These are phyloP conservation scores for Huntiella savannae DNA, from an alignment of 2,329 filamentous ascomycete species.

Conservation along the genomic window DNA sequence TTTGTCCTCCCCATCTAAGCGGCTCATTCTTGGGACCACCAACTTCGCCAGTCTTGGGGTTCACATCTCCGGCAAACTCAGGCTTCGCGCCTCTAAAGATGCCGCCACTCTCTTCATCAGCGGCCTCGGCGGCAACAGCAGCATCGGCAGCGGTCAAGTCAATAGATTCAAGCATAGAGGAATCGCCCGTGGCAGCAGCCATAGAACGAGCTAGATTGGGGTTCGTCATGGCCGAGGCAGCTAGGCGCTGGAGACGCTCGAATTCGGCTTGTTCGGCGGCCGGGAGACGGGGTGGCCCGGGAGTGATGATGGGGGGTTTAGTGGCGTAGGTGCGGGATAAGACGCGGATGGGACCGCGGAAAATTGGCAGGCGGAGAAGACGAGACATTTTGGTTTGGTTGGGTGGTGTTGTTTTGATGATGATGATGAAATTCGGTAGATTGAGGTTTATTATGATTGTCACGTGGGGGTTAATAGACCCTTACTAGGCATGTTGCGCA, in stretches of 20 bases:
- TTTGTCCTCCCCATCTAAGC: slow-evolving; percentile 57
- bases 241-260: slow-evolving; percentile 59
- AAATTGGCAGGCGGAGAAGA: slow-evolving; percentile 10
- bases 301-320: slow-evolving; percentile 27
- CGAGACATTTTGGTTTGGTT: slow-evolving; percentile 4
- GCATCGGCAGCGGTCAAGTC: slow-evolving; percentile 13
- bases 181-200: slow-evolving; percentile 15
- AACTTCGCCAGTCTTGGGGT: slow-evolving; percentile 87
- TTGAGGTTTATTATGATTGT: too few species aligned
- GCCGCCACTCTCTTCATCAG: slow-evolving; percentile 43
- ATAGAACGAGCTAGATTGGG: slow-evolving; percentile 14
- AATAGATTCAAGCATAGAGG: slow-evolving; percentile 14
- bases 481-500: too few species aligned
- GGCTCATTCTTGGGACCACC: slow-evolving; percentile 97
- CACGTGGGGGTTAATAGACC: too few species aligned
- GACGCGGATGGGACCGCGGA: slow-evolving; percentile 3
- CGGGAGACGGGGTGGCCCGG: slow-evolving; percentile 70
- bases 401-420: neutral
- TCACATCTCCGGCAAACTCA: slow-evolving; percentile 81
- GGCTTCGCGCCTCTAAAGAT: slow-evolving; percentile 60
- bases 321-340: slow-evolving; percentile 19
- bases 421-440: too few species aligned
- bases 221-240: slow-evolving; percentile 27
- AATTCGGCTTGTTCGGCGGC: slow-evolving; percentile 80
- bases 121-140: slow-evolving; percentile 18